phyloP scores from a whole-genome alignment of 106 monocot species.

The Xerophyta viscosa region DNA sequence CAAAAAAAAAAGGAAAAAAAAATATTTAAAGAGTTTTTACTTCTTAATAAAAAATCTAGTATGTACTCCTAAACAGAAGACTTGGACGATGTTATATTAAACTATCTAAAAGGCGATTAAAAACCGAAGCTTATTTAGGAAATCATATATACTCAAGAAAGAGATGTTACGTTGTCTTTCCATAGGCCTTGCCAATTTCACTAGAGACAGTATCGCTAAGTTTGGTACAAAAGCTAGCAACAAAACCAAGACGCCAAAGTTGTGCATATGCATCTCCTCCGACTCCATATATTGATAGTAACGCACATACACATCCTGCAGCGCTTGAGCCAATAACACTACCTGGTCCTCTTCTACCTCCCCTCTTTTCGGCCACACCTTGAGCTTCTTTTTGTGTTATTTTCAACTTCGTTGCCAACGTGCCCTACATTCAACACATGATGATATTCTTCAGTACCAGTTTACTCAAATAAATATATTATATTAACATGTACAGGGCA shows the following conservation, averaged over 20 bases:
- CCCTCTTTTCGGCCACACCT: conserved; percentile 90
- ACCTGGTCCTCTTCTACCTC: conserved; percentile 88
- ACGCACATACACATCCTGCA: conserved; percentile 74
- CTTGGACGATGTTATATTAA: too few relatives aligned
- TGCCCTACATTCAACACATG: conserved; percentile 37
- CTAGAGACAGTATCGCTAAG: conserved; percentile 94
- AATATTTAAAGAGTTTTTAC: too few relatives aligned
- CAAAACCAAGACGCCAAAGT: conserved; percentile 82
- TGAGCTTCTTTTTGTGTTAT: conserved; percentile 82
- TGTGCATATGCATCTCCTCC: conserved; percentile 38
- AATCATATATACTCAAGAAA: neutral
- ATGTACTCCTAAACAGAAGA: too few relatives aligned
- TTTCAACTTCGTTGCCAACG: conserved; percentile 79
- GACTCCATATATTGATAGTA: conserved; percentile 62
- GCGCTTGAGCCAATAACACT: conserved; percentile 93
- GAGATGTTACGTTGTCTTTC: conserved; percentile 70
- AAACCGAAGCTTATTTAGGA: neutral
- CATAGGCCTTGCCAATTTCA: conserved; percentile 97
- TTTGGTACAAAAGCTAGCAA: conserved; percentile 94
- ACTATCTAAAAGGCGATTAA: neutral
- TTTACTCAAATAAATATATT: neutral
- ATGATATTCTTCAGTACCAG: neutral
- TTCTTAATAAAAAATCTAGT: too few relatives aligned
- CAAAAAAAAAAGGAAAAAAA: neutral
- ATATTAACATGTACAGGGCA: too few relatives aligned